Percentiles rank a stretch among this genome's conserved stretches.
phyloP scores from a whole-genome alignment of 176 grass and related monocot genomes.

The Rhipidocladum racemiflorum region DNA sequence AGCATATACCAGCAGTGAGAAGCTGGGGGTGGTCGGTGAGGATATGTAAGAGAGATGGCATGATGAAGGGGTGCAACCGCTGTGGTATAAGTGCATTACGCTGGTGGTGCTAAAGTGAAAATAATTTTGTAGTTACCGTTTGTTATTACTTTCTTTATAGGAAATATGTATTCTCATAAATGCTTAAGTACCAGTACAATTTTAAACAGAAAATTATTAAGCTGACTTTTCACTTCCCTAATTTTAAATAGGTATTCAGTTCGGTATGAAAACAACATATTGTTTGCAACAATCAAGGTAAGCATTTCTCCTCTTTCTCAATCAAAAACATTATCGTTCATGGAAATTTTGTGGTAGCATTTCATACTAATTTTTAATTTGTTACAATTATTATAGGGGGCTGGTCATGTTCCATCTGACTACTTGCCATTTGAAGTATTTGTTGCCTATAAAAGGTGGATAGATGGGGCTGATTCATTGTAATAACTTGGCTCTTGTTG shows the following conservation, averaged over 20 bases:
- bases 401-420: constrained; percentile 56
- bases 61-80: too few relatives aligned
- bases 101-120: too few relatives aligned
- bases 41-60: too few relatives aligned
- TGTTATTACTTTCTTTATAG: neutral
- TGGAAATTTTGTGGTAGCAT: neutral
- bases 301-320: neutral
- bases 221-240: neutral
- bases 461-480: constrained; percentile 47
- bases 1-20: too few relatives aligned
- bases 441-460: constrained; percentile 51
- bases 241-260: constrained; percentile 45
- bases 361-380: neutral
- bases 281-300: constrained; percentile 67
- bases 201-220: neutral
- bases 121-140: neutral
- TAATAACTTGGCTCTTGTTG: neutral
- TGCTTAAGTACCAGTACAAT: neutral
- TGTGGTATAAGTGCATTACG: too few relatives aligned
- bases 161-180: neutral
- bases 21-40: too few relatives aligned
- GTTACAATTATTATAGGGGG: constrained; percentile 36
- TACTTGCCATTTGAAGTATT: constrained; percentile 61
- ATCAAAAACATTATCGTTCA: neutral
- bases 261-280: constrained; percentile 48